phyloP scores from a whole-genome alignment of 202 grass and related monocot genomes.

The Carex arenaria region DNA sequence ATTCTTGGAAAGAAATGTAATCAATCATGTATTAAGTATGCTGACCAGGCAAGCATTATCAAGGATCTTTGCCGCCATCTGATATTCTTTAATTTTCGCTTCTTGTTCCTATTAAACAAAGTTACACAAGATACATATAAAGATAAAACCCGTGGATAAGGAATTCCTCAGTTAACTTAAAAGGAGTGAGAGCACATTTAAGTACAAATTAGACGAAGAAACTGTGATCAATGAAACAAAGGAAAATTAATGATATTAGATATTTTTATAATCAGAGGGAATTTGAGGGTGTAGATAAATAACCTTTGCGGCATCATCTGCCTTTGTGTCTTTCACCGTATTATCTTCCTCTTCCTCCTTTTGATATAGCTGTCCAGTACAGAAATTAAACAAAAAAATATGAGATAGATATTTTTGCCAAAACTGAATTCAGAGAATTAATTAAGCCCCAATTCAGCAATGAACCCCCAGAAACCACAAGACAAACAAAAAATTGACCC shows the following conservation, averaged over 20 bases:
- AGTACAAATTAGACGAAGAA: not conserved
- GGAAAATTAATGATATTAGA: not conserved
- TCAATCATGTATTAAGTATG: not conserved
- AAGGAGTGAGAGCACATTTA: slow-evolving; percentile 1
- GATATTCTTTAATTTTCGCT: slow-evolving; percentile 71
- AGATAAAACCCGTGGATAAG: not conserved
- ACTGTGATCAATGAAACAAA: slow-evolving; percentile 7
- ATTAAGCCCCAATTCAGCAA: not conserved
- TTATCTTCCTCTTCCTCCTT: slow-evolving; percentile 46
- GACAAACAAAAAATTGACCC: not conserved
- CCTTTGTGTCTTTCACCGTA: slow-evolving; percentile 44
- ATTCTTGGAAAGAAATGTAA: not conserved
- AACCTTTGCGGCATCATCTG: slow-evolving; percentile 38
- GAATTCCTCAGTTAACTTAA: slow-evolving; percentile 1
- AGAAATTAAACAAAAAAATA: not conserved
- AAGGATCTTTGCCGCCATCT: slow-evolving; percentile 61
- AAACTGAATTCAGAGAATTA: not conserved
- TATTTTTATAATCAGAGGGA: not conserved
- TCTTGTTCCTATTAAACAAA: slow-evolving; percentile 40
- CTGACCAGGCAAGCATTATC: slow-evolving; percentile 70
- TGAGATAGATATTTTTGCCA: not conserved
- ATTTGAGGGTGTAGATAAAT: slow-evolving; percentile 4
- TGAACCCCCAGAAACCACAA: not conserved
- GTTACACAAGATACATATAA: slow-evolving; percentile 21
- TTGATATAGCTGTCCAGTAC: slow-evolving; percentile 57